Percentiles rank a stretch among this genome's conserved stretches.
Conservation (phyloP, 805 yeast species). For the Kuraishia piskuri region DNA sequence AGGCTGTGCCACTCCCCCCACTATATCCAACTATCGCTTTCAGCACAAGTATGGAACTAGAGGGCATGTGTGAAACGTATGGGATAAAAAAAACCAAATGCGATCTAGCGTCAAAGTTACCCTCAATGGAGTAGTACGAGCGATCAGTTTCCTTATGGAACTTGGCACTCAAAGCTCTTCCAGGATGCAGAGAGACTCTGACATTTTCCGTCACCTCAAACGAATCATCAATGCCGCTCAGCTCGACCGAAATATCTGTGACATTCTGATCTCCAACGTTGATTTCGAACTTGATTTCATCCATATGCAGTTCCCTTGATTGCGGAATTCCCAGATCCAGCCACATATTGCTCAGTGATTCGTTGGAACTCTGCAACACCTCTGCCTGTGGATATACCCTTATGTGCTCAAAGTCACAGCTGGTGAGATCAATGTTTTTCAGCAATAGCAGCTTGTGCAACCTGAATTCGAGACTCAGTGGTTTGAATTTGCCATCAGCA, state of each 20-base stretch:
- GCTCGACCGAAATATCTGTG: constrained; percentile 12
- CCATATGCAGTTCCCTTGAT: constrained; percentile 20
- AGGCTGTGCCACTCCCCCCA: background rate
- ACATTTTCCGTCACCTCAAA: background rate
- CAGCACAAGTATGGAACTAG: background rate
- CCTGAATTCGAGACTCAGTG: constrained; percentile 10
- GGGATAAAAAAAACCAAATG: constrained; percentile 15
- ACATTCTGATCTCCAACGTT: constrained; percentile 25
- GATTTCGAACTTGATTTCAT: constrained; percentile 18
- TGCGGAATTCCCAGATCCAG: constrained; percentile 11
- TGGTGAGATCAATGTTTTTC: constrained; percentile 3
- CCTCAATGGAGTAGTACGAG: background rate
- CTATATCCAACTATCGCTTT: background rate
- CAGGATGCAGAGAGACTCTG: background rate
- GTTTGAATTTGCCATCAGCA: constrained; percentile 12
- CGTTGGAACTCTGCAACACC: background rate
- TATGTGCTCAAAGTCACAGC: constrained; percentile 4
- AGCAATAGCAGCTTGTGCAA: constrained; percentile 15
- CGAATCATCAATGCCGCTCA: background rate
- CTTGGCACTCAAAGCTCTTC: background rate
- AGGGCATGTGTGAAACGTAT: constrained; percentile 16
- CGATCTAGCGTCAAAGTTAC: background rate
- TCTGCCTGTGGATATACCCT: constrained; percentile 13
- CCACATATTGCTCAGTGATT: background rate
- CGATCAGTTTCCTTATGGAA: background rate